Conservation (phyloP, 2,329 filamentous ascomycete genomes). For the Diaporthe citriasiana region DNA sequence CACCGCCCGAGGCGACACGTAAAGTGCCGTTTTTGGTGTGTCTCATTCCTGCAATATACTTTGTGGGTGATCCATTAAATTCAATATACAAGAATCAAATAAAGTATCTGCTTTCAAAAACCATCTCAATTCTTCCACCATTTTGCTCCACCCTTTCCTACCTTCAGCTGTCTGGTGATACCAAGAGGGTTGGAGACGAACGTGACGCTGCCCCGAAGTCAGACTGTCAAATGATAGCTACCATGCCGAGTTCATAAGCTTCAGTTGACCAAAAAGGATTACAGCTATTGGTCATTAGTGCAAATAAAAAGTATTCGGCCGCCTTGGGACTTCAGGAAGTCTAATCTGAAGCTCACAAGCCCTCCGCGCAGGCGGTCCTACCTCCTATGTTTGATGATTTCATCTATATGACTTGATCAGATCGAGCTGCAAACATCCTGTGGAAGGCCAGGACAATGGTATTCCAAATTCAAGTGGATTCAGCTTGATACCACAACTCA, state of each 20-base stretch:
- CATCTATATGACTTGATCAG: background rate
- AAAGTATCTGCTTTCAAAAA: too few species aligned
- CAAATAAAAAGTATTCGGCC: background rate
- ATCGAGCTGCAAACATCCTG: background rate
- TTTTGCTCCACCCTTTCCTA: too few species aligned
- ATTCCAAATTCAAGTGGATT: background rate
- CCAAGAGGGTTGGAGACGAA: background rate
- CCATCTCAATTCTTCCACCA: too few species aligned
- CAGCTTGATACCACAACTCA: background rate
- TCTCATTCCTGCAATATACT: too few species aligned
- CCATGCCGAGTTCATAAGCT: background rate
- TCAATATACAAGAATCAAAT: too few species aligned
- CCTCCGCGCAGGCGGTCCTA: background rate
- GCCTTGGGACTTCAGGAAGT: background rate
- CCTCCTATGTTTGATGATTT: background rate
- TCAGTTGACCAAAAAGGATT: background rate
- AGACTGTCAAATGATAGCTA: background rate
- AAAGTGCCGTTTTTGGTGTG: background rate
- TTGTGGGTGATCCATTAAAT: too few species aligned
- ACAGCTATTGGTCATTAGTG: background rate
- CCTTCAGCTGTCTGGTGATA: background rate
- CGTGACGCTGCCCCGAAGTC: background rate
- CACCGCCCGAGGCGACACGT: background rate
- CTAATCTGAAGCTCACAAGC: background rate
- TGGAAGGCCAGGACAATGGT: too few species aligned